Evolutionary conservation across 1,139 yeast species (phyloP).

Genomic region (Blastobotrys arbuscula): DNA sequence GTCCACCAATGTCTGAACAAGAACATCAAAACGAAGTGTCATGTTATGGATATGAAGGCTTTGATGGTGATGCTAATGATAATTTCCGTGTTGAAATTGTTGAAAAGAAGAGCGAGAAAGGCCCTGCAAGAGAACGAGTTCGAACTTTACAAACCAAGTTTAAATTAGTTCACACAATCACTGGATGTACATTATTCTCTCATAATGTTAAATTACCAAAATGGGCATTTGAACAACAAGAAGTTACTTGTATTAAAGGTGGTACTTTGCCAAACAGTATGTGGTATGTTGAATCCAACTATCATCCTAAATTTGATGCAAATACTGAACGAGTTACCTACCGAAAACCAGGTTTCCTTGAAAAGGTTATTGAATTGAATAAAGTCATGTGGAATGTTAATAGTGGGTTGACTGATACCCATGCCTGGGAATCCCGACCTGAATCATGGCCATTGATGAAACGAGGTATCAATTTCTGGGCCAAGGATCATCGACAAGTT

Average conservation of each 20-base stretch:
- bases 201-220: conserved; percentile 81
- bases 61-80: conserved; percentile 92
- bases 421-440: conserved; percentile 84
- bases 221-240: conserved; percentile 97
- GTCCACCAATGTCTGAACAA: conserved; percentile 85
- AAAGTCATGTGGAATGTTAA: conserved; percentile 88
- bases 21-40: conserved; percentile 97
- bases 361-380: conserved; percentile 74
- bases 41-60: conserved; percentile 86
- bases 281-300: conserved; percentile 85
- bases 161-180: conserved; percentile 82
- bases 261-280: conserved; percentile 69
- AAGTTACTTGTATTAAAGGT: conserved; percentile 84
- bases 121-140: conserved; percentile 56
- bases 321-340: conserved; percentile 57
- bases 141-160: conserved; percentile 80
- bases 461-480: conserved; percentile 97
- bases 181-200: conserved; percentile 86
- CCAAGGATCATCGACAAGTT: conserved; percentile 64
- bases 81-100: conserved; percentile 89
- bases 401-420: conserved; percentile 77
- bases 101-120: conserved; percentile 48
- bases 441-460: conserved; percentile 80
- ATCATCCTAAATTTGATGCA: conserved; percentile 34
- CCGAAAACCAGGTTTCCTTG: conserved; percentile 55